Evolutionary conservation across 176 grass and related monocot species (phyloP).

Genomic region (Microstegium vimineum): DNA sequence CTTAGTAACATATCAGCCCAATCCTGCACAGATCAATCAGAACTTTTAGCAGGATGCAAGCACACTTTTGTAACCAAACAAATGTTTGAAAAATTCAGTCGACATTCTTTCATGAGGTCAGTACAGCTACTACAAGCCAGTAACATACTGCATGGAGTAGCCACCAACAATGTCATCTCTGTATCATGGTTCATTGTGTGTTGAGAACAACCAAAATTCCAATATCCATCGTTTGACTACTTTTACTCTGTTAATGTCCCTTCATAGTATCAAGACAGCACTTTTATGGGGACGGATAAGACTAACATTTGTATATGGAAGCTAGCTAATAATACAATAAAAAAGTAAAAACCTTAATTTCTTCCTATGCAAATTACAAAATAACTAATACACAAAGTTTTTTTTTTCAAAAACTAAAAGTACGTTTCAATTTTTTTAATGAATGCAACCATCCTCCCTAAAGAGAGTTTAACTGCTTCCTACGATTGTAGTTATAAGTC

Average conservation of each 20-base stretch:
- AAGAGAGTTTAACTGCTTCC: background rate
- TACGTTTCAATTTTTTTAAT: background rate
- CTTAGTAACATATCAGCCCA: constrained; percentile 95
- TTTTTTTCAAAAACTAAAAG: constrained; percentile 1
- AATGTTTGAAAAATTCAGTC: background rate
- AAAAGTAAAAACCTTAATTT: background rate
- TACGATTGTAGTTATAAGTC: background rate
- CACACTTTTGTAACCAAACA: background rate
- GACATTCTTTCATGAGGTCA: background rate
- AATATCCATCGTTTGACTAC: background rate
- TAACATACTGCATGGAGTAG: background rate
- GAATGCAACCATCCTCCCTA: background rate
- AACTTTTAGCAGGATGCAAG: constrained; percentile 32
- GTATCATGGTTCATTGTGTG: background rate
- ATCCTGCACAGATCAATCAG: constrained; percentile 68
- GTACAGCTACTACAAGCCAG: background rate
- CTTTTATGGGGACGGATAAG: background rate
- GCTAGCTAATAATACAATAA: background rate
- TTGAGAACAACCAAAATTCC: background rate
- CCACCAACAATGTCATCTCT: background rate
- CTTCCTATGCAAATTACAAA: background rate
- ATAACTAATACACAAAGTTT: background rate
- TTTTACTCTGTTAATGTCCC: background rate
- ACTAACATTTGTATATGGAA: background rate
- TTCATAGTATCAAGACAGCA: background rate